Percentiles rank a stretch among this genome's conserved stretches.
Evolutionary conservation across 176 grass and related monocot genomes (phyloP).

Genomic region (Oryza coarctata): DNA sequence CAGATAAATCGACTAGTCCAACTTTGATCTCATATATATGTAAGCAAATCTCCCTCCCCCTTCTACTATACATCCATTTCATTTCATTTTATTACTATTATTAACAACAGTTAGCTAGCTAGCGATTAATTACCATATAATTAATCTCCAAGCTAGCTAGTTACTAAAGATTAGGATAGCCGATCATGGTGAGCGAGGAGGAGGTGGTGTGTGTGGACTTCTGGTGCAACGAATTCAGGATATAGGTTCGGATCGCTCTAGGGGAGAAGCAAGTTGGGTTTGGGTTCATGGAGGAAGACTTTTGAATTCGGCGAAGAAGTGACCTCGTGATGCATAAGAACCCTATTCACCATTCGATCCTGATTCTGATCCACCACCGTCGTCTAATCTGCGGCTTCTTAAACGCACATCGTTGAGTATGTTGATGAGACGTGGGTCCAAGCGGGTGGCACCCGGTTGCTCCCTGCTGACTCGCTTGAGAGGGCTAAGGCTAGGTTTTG

Average conservation of each 20-base stretch:
- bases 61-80: no score
- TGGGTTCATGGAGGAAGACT: slow-evolving; percentile 18
- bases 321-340: slow-evolving; percentile 35
- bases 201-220: slow-evolving; percentile 16
- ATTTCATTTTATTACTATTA: no score
- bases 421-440: slow-evolving; percentile 16
- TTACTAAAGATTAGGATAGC: no score
- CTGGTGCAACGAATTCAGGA: slow-evolving; percentile 35
- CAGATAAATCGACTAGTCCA: neutral
- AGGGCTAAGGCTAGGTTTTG: slow-evolving; percentile 38
- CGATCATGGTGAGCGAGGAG: neutral
- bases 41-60: neutral
- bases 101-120: neutral
- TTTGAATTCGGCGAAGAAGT: slow-evolving; percentile 4
- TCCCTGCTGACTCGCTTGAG: neutral
- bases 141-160: no score
- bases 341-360: slow-evolving; percentile 11
- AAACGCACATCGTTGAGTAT: slow-evolving; percentile 51
- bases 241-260: slow-evolving; percentile 13
- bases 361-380: slow-evolving; percentile 29
- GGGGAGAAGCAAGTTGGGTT: neutral
- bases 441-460: neutral
- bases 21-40: neutral
- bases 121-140: neutral
- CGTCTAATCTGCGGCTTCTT: slow-evolving; percentile 17